phyloP scores from a whole-genome alignment of 305 asterid species.

The Withania somnifera region DNA sequence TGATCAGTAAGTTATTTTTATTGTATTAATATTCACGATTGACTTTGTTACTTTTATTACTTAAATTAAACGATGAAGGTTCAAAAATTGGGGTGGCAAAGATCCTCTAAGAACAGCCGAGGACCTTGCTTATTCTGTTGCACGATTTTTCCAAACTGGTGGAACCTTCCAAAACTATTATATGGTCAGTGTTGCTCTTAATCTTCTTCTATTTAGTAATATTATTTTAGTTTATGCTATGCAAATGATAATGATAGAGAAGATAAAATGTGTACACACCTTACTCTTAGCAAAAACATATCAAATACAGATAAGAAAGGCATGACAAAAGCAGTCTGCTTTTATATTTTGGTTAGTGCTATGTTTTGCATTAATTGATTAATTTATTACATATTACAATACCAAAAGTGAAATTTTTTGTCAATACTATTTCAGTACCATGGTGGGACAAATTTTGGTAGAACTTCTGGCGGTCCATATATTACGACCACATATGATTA shows the following conservation, averaged over 20 bases:
- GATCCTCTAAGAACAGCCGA: slow-evolving; percentile 50
- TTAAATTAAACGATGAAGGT: slow-evolving; percentile 31
- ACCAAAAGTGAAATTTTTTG: background rate
- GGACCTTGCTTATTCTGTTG: slow-evolving; percentile 57
- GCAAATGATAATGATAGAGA: too few species aligned
- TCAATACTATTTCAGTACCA: slow-evolving; percentile 34
- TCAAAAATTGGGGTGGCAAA: slow-evolving; percentile 46
- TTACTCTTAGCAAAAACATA: too few species aligned
- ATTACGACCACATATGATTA: slow-evolving; percentile 69
- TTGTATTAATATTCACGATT: background rate
- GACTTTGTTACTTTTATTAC: background rate
- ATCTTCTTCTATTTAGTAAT: background rate
- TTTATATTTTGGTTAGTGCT: background rate
- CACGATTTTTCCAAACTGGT: slow-evolving; percentile 45
- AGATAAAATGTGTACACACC: too few species aligned
- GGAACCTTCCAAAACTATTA: slow-evolving; percentile 62
- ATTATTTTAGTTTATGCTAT: background rate
- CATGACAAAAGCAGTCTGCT: too few species aligned
- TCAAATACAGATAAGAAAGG: too few species aligned
- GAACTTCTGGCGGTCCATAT: slow-evolving; percentile 78
- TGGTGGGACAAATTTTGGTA: slow-evolving; percentile 81
- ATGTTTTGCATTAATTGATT: background rate
- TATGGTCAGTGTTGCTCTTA: slow-evolving; percentile 33
- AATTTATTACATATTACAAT: background rate
- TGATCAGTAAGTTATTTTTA: background rate